These are phyloP conservation scores for Aureobasidium uvarum DNA, from an alignment of 2,329 filamentous ascomycete genomes.

Conservation along the genomic window DNA sequence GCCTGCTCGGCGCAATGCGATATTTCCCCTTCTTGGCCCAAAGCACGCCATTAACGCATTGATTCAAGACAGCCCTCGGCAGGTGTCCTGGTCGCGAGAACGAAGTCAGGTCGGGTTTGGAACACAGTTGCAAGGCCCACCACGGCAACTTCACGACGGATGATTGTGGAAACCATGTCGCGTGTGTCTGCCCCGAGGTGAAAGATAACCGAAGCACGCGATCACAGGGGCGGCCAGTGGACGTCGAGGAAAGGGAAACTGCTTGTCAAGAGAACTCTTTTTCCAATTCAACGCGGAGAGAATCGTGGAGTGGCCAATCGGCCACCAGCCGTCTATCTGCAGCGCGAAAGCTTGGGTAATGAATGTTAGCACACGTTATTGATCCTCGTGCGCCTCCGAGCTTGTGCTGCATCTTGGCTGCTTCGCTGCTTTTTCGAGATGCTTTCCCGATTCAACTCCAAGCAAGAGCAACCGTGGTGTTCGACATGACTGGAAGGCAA, in stretches of 20 bases:
- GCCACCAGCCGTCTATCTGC: neutral
- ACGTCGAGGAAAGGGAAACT: conserved; percentile 7
- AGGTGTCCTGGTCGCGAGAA: neutral
- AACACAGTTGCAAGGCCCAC: neutral
- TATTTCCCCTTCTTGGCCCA: neutral
- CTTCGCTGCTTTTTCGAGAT: conserved; percentile 12
- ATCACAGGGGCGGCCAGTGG: neutral
- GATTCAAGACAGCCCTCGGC: neutral
- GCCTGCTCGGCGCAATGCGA: neutral
- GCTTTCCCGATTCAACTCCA: neutral
- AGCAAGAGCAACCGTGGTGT: neutral
- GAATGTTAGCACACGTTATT: conserved; percentile 14
- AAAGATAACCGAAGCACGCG: conserved; percentile 19
- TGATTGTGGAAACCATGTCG: neutral
- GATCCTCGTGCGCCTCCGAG: conserved; percentile 7
- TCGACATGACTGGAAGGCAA: neutral
- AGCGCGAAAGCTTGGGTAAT: conserved; percentile 6
- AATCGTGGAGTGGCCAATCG: conserved; percentile 14
- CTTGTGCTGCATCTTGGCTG: neutral
- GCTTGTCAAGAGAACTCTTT: conserved; percentile 13
- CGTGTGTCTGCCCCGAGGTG: neutral
- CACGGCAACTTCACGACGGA: neutral
- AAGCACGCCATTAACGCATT: neutral
- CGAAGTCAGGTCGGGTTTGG: conserved; percentile 1
- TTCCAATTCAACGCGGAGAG: neutral